Evolutionary conservation across 768 basidiomycete genomes (phyloP), one percentile per base, ranked within the genome.

Genomic region (Psilocybe tampanensis): DNA sequence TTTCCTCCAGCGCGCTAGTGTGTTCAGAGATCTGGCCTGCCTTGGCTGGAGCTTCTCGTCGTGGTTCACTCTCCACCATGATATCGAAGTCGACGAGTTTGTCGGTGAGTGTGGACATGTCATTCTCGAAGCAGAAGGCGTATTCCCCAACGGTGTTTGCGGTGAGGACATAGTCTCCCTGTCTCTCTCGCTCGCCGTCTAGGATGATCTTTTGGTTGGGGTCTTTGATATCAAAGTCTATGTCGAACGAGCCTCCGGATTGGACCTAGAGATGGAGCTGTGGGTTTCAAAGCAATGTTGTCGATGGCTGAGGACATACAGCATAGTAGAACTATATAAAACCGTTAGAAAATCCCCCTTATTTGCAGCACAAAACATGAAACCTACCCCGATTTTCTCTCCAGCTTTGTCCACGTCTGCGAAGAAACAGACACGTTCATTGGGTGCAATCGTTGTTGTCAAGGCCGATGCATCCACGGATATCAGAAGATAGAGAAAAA

Each of bases 41-140:
- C 70, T 94, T 95, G 8, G 90, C 92, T 2, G 95, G 92, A 2
- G 94, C 82, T 66, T 94, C 89, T 49, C 94, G 80, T 49, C 97
- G 80, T 1, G 97, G 97, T 69, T 98, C 96, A 59, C 90, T 94
- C 81, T 99, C 97, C 45, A 94, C 94, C 94, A 98, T 95, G 74
- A 99, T 98, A 72, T 93, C 90, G 69, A 94, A 91, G 74, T 94
- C 92, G 66, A 99, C 83, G 45, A 98, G 83, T 73, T 98, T 98
- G 75, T 94, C 93, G 12, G 92, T 90, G 62, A 97, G 80, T 3
- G 93, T 92, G 22, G 90, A 92, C 82, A 96, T 96, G 77, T 98
- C 95, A 71, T 99, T 99, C 70, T 94, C 92, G 71, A 98, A 97
- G 77, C 96, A 98, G 79, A 99, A 98, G 5, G 95, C 71, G 69